A percentile compares a stretch with the other conserved stretches of the same genome.
These are phyloP conservation scores for Xylaria arbuscula DNA, from an alignment of 2,329 filamentous ascomycete genomes.

Conservation along the genomic window DNA sequence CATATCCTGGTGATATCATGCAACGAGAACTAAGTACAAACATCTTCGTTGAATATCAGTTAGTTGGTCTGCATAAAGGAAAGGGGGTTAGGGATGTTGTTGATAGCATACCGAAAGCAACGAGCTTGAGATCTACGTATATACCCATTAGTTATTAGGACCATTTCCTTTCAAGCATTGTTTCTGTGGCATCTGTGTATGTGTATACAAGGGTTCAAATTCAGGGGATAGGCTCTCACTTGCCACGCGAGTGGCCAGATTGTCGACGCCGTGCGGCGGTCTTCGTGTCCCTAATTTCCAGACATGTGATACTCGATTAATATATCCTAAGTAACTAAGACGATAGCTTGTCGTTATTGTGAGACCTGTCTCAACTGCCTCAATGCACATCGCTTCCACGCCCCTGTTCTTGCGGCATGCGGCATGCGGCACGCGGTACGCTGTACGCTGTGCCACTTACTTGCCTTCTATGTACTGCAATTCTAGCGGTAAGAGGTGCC, in stretches of 20 bases:
- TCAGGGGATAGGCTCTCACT: not conserved
- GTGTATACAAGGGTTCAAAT: not conserved
- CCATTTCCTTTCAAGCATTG: not conserved
- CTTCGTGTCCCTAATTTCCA: slow-evolving; percentile 5
- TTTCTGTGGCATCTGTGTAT: slow-evolving; percentile 7
- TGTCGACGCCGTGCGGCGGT: not conserved
- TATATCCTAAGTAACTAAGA: not conserved
- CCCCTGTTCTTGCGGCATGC: not conserved
- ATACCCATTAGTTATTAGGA: slow-evolving; percentile 25
- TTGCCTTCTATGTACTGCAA: not conserved
- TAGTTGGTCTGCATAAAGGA: slow-evolving; percentile 10
- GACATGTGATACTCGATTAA: not conserved
- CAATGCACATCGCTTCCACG: not conserved
- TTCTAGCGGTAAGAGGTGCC: no score
- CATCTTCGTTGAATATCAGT: not conserved
- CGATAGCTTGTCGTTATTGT: not conserved
- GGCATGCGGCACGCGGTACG: no score
- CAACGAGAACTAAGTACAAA: not conserved
- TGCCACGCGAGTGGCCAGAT: slow-evolving; percentile 4
- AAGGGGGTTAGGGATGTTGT: not conserved
- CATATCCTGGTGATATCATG: not conserved
- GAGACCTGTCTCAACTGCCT: slow-evolving; percentile 1
- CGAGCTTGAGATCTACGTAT: slow-evolving; percentile 31
- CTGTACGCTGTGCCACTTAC: not conserved
- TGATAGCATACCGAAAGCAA: not conserved